Conservation (phyloP, 768 basidiomycete species). For the Lactarius sp. region DNA sequence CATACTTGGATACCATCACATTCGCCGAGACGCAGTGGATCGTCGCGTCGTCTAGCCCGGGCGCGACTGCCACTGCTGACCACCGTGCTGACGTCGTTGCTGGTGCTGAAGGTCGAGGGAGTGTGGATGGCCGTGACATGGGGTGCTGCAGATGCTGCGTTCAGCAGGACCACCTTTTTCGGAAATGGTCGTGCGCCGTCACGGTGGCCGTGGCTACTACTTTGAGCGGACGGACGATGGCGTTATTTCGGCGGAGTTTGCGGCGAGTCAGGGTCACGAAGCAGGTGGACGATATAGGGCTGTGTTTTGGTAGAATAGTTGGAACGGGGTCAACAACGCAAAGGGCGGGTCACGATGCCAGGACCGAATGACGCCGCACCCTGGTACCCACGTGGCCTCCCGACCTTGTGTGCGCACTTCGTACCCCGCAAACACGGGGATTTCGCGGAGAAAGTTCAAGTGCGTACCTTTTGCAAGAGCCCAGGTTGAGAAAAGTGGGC, state of each 20-base stretch:
- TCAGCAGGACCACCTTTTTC: background rate
- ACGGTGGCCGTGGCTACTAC: background rate
- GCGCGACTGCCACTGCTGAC: conserved; percentile 23
- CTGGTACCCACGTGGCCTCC: conserved; percentile 75
- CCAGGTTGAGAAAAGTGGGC: background rate
- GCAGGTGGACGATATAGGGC: conserved; percentile 57
- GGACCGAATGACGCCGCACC: background rate
- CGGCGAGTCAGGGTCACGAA: conserved; percentile 66
- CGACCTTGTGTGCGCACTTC: conserved; percentile 56
- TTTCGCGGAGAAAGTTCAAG: conserved; percentile 65
- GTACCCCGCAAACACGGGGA: conserved; percentile 55
- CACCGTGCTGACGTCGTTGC: background rate
- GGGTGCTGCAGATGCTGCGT: conserved; percentile 3
- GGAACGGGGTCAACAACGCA: background rate
- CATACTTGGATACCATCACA: conserved; percentile 62
- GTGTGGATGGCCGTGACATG: conserved; percentile 9
- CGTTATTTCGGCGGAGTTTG: conserved; percentile 27
- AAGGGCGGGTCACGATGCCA: background rate
- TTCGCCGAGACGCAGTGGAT: conserved; percentile 62
- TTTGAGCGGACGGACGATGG: conserved; percentile 32
- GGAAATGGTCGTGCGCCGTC: too few species aligned
- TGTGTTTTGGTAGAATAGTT: conserved; percentile 26
- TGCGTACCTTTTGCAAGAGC: conserved; percentile 47
- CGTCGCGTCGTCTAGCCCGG: conserved; percentile 50
- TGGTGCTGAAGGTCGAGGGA: background rate